Evolutionary conservation across 176 grass and related monocot species (phyloP).

Genomic region (sorghum (Sorghum bicolor)): DNA sequence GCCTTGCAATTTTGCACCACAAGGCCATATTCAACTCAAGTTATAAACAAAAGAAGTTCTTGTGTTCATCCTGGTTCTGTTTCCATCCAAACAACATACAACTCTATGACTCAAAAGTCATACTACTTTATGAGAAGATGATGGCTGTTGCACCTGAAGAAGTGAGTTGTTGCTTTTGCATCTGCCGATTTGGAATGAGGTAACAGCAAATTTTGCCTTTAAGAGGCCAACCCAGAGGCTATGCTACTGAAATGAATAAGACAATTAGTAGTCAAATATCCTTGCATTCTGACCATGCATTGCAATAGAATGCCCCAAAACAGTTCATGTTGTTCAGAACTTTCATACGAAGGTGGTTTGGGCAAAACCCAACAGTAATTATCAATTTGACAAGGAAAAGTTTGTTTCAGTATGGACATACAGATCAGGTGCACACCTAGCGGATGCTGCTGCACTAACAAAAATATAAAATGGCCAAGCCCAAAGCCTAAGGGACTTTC

Average conservation of each 20-base stretch:
- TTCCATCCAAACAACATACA: background rate
- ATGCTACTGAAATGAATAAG: conserved; percentile 3
- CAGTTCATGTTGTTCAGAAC: background rate
- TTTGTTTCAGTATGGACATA: background rate
- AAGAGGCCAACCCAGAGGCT: conserved; percentile 1
- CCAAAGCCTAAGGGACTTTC: background rate
- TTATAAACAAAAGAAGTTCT: background rate
- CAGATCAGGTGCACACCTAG: background rate
- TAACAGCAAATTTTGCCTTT: background rate
- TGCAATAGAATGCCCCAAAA: background rate
- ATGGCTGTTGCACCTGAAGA: background rate
- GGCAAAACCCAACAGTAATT: background rate
- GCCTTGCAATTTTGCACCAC: background rate
- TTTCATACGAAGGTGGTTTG: background rate
- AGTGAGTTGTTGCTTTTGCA: background rate
- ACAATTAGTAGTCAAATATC: background rate
- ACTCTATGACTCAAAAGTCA: background rate
- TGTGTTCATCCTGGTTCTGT: background rate
- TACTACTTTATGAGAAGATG: background rate
- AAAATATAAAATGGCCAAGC: background rate
- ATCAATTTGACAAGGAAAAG: background rate
- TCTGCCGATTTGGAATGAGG: background rate
- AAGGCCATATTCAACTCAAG: background rate
- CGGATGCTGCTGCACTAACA: background rate
- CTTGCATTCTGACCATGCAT: background rate